A percentile compares a stretch with the other conserved stretches of the same genome.
Evolutionary conservation across 371 early-diverging fungal species (phyloP).

Genomic region (Syncephalastrum contaminatum): DNA sequence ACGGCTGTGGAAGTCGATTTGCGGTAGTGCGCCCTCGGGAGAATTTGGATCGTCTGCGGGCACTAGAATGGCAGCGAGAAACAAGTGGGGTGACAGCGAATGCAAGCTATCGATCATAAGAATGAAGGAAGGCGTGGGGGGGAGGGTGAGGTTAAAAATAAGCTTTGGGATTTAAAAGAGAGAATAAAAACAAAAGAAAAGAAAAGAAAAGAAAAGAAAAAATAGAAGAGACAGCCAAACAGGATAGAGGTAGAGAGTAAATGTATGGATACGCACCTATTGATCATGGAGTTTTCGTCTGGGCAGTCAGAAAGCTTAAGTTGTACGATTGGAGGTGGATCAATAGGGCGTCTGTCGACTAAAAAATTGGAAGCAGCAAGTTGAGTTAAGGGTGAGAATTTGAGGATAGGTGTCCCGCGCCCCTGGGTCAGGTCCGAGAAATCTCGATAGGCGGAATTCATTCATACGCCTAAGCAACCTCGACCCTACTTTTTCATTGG

Average conservation of each 20-base stretch:
- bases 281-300: constrained; percentile 5
- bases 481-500: constrained; percentile 3
- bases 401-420: constrained; percentile 3
- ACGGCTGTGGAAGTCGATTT: constrained; percentile 22
- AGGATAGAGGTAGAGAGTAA: neutral
- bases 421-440: neutral
- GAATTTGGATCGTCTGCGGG: constrained; percentile 15
- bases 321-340: constrained; percentile 47
- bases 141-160: neutral
- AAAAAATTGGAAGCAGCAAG: constrained; percentile 5
- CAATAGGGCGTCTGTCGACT: constrained; percentile 50
- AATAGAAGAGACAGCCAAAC: too few species aligned
- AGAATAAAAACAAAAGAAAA: neutral
- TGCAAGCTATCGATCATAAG: constrained; percentile 8
- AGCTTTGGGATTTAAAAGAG: neutral
- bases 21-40: constrained; percentile 8
- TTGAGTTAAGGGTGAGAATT: neutral
- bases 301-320: constrained; percentile 18
- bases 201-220: neutral
- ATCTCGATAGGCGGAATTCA: constrained; percentile 2
- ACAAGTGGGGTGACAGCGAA: constrained; percentile 24
- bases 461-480: neutral
- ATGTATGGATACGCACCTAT: constrained; percentile 10
- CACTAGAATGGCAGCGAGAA: constrained; percentile 35
- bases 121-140: neutral